Percentiles rank a stretch among this genome's conserved stretches.
These are phyloP conservation scores for Talaromyces sp. DNA, from an alignment of 2,329 filamentous ascomycete species.

Conservation along the genomic window DNA sequence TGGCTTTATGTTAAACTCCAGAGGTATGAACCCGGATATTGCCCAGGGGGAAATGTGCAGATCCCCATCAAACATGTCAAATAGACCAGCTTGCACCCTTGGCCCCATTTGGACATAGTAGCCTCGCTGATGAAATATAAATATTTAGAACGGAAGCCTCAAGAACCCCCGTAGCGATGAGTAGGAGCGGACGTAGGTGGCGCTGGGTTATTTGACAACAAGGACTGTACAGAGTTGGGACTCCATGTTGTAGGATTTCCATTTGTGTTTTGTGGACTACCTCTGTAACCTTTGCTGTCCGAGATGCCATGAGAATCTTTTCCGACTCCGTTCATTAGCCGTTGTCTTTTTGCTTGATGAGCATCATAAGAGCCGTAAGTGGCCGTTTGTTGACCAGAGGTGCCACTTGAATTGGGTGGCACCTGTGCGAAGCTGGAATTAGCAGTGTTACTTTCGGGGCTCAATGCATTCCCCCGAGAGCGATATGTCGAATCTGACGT, in stretches of 20 bases:
- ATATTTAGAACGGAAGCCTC: background rate
- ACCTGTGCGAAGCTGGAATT: slow-evolving; percentile 1
- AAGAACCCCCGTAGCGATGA: slow-evolving; percentile 9
- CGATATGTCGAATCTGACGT: background rate
- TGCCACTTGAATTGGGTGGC: background rate
- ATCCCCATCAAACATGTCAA: too few species aligned
- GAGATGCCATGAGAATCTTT: slow-evolving; percentile 4
- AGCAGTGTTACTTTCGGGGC: slow-evolving; percentile 6
- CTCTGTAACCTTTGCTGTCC: slow-evolving; percentile 6
- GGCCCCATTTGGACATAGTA: background rate
- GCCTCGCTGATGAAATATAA: background rate
- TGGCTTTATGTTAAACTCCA: too few species aligned
- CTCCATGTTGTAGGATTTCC: slow-evolving; percentile 10
- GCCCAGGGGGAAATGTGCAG: too few species aligned
- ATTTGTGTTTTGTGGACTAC: slow-evolving; percentile 2
- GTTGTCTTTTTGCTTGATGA: slow-evolving; percentile 28
- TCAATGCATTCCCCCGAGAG: background rate
- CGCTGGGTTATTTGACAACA: slow-evolving; percentile 8
- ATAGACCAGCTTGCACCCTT: too few species aligned
- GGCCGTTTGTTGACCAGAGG: background rate
- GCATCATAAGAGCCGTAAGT: slow-evolving; percentile 5
- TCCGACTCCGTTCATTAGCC: slow-evolving; percentile 29
- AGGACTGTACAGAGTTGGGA: slow-evolving; percentile 11
- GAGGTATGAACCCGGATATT: too few species aligned
- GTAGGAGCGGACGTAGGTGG: slow-evolving; percentile 7